These are phyloP conservation scores for Backusella parvicylindrica DNA, from an alignment of 192 early-diverging fungal species.

Conservation along the genomic window DNA sequence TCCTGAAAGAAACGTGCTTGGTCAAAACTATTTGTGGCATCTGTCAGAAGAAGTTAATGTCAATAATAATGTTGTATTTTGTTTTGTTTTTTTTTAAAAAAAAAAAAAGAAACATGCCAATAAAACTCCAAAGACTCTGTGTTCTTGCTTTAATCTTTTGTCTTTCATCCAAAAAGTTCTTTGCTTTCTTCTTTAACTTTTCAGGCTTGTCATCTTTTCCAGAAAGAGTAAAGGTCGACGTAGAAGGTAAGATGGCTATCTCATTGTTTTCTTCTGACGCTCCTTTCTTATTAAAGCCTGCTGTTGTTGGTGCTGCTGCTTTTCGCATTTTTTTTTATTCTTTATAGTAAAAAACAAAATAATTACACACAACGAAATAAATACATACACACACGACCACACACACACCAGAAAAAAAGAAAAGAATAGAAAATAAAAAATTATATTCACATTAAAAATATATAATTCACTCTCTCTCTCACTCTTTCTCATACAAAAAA, in stretches of 20 bases:
- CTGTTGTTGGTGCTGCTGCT: background rate
- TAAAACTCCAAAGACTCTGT: constrained; percentile 60
- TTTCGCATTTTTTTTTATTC: background rate
- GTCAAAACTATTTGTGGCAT: constrained; percentile 63
- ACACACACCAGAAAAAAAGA: background rate
- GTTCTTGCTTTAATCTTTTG: constrained; percentile 70
- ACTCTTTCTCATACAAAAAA: background rate
- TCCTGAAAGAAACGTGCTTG: constrained; percentile 77
- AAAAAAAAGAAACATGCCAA: constrained; percentile 48
- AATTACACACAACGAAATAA: background rate
- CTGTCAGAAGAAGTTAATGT: too few relatives aligned
- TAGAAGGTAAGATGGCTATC: constrained; percentile 8
- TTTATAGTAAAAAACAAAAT: too few relatives aligned
- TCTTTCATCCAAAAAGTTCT: constrained; percentile 75
- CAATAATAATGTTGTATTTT: too few relatives aligned
- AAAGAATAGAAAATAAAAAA: background rate
- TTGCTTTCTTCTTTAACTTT: constrained; percentile 69
- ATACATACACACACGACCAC: background rate
- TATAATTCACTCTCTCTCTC: background rate
- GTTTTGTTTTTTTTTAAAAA: too few relatives aligned
- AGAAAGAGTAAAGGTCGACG: constrained; percentile 19
- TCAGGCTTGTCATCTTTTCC: constrained; percentile 56
- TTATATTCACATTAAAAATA: background rate
- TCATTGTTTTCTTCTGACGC: background rate
- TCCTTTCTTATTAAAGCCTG: background rate